phyloP scores from a whole-genome alignment of 2,329 filamentous ascomycete genomes.

The Hymenoscyphus albidus region DNA sequence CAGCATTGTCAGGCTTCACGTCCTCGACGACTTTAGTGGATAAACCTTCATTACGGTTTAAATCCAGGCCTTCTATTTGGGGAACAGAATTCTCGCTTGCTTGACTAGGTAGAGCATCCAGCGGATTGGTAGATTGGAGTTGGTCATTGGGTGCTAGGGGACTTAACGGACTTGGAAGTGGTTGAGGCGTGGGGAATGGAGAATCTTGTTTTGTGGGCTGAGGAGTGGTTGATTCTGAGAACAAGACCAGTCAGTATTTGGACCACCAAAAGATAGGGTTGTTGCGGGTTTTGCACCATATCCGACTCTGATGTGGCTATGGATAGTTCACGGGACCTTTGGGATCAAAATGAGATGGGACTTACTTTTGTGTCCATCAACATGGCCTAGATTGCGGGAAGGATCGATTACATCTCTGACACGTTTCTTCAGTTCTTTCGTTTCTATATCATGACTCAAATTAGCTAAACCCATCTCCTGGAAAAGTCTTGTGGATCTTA shows the following conservation, averaged over 20 bases:
- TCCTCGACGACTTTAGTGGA: neutral
- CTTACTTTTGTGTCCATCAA: constrained; percentile 49
- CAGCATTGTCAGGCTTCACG: neutral
- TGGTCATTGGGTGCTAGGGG: neutral
- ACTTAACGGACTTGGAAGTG: neutral
- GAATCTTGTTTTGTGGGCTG: neutral
- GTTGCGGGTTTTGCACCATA: neutral
- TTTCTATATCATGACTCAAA: neutral
- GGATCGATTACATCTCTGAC: constrained; percentile 82
- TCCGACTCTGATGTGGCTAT: no score
- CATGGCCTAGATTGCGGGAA: constrained; percentile 72
- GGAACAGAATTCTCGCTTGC: neutral
- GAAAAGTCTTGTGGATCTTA: neutral
- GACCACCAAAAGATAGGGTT: neutral
- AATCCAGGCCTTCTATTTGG: neutral
- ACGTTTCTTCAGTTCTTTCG: constrained; percentile 79
- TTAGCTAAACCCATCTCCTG: neutral
- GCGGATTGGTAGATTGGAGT: neutral
- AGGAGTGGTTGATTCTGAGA: neutral
- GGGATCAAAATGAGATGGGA: neutral
- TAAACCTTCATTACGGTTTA: neutral
- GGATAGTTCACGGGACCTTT: no score
- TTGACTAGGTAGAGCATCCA: neutral
- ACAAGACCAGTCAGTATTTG: neutral
- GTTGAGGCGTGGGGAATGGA: neutral